Base-by-base conservation (phyloP, 805 yeast species). In the Metschnikowia vanudenii region DNA sequence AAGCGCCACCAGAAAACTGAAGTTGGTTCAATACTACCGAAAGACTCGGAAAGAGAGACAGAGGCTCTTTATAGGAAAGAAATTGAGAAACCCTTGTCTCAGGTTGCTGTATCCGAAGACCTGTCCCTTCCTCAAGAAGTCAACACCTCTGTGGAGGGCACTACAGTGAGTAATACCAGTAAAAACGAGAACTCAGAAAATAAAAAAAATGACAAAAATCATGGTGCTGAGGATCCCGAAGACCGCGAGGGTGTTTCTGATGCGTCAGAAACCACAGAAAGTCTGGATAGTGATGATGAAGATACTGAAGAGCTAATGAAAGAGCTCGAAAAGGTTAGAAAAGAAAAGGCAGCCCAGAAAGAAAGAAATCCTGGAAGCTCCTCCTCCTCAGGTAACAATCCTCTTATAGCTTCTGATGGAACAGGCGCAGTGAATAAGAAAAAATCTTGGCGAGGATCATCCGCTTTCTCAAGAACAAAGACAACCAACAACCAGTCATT, bases 391-490 rank as follows among this genome's bases (percentile, higher is more conserved):
- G 41, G 41, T 33, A 43, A 35, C 47, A 34, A 32, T 29, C 36
- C 35, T 7, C 36, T 29, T 22, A 24, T 35, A 14, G 29, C 28
- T 5, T 7, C 26, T 3, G 37, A 35, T 10, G 44, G 40, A 22
- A 18, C 19, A 1, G 46, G 30, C 13, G 38, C 31, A 4, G 34
- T 37, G 17, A 37, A 32, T 2, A 58, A 65, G 49, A 63, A 58
- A 37, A 56, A 39, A 13, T 45, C 63, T 37, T 68, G 73, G 73
- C 52, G 73, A 49, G 53, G 49, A 7, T 47, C 61, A 3, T 53
- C 68, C 0, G 57, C 64, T 4, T 62, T 59, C 40, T 53, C 49
- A 22, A 59, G 56, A 31, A 38, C 41, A 37, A 45, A 16, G 12
- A 40, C 14, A 39, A 41, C 16, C 44, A 47, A 20, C 17, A 37